phyloP scores from a whole-genome alignment of 2,329 filamentous ascomycete genomes.

The Epichloe amarillans region DNA sequence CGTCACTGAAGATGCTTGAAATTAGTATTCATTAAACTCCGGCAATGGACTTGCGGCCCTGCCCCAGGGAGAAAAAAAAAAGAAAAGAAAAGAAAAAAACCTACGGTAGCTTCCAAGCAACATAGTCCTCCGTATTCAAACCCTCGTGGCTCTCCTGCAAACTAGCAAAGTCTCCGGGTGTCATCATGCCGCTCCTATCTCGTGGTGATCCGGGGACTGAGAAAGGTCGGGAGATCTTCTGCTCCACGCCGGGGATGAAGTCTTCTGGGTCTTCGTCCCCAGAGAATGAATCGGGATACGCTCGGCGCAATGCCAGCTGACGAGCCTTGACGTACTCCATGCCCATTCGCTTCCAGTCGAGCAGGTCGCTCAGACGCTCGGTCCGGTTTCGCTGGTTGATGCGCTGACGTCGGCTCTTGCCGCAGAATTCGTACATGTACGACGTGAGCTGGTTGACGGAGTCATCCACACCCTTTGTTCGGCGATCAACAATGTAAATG shows the following conservation, averaged over 20 bases:
- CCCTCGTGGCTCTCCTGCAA: conserved; percentile 90
- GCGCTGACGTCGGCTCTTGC: conserved; percentile 86
- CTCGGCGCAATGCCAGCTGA: conserved; percentile 79
- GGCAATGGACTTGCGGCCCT: not conserved
- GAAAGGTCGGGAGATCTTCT: conserved; percentile 89
- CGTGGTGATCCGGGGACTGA: conserved; percentile 88
- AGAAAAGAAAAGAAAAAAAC: conserved; percentile 28
- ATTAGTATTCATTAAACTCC: not conserved
- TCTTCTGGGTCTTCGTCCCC: conserved; percentile 73
- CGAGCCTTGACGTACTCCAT: conserved; percentile 98
- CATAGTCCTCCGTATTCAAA: conserved; percentile 90
- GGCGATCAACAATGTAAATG: conserved; percentile 96
- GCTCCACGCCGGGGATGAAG: conserved; percentile 82
- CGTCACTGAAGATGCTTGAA: conserved; percentile 45
- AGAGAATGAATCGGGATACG: conserved; percentile 78
- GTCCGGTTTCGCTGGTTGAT: conserved; percentile 98
- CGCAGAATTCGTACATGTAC: conserved; percentile 80
- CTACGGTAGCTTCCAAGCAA: conserved; percentile 96
- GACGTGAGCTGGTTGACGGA: conserved; percentile 89
- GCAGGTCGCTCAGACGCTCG: conserved; percentile 81
- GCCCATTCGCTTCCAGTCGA: conserved; percentile 99
- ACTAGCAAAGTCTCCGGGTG: conserved; percentile 92
- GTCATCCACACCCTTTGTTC: conserved; percentile 91
- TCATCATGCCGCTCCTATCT: conserved; percentile 95
- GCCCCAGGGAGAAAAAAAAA: not conserved